Percentiles rank a stretch among this genome's conserved stretches.
These are phyloP conservation scores for Fusarium torreyae DNA, from an alignment of 2,329 filamentous ascomycete genomes.

Conservation along the genomic window DNA sequence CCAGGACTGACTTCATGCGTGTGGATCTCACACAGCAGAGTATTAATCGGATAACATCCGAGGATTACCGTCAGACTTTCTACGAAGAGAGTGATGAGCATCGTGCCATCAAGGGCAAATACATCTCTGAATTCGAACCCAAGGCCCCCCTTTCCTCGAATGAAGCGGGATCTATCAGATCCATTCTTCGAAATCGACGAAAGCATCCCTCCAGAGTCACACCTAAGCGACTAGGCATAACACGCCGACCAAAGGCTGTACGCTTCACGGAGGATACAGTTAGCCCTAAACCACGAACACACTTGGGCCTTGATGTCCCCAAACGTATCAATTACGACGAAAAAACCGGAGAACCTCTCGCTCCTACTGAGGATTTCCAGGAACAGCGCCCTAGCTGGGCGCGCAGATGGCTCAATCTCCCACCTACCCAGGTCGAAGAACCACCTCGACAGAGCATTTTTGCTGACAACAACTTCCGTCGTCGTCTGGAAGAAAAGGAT, in stretches of 20 bases:
- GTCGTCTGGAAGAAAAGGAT: slow-evolving; percentile 20
- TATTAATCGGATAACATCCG: slow-evolving; percentile 34
- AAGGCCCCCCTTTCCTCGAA: slow-evolving; percentile 37
- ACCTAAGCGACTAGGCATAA: slow-evolving; percentile 49
- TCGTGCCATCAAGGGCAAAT: slow-evolving; percentile 35
- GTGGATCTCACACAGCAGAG: slow-evolving; percentile 24
- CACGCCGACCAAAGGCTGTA: slow-evolving; percentile 49
- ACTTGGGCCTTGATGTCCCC: slow-evolving; percentile 48
- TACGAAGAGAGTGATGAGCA: slow-evolving; percentile 43
- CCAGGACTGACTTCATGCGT: slow-evolving; percentile 32
- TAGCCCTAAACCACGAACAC: slow-evolving; percentile 48
- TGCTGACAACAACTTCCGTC: slow-evolving; percentile 11
- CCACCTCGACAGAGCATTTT: slow-evolving; percentile 8
- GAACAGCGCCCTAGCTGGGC: slow-evolving; percentile 35
- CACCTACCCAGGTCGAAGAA: slow-evolving; percentile 11
- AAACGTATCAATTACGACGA: slow-evolving; percentile 25
- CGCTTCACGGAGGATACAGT: slow-evolving; percentile 51
- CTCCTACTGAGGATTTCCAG: slow-evolving; percentile 21
- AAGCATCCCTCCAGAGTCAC: slow-evolving; percentile 31
- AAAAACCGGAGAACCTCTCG: slow-evolving; percentile 5
- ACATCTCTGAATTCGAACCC: slow-evolving; percentile 42
- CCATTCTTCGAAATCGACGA: slow-evolving; percentile 51
- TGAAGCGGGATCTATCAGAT: slow-evolving; percentile 44
- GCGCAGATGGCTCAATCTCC: slow-evolving; percentile 24
- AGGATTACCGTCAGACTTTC: slow-evolving; percentile 38